phyloP scores from a whole-genome alignment of 805 yeast genomes.

The Cyberlindnera galapagoensis region DNA sequence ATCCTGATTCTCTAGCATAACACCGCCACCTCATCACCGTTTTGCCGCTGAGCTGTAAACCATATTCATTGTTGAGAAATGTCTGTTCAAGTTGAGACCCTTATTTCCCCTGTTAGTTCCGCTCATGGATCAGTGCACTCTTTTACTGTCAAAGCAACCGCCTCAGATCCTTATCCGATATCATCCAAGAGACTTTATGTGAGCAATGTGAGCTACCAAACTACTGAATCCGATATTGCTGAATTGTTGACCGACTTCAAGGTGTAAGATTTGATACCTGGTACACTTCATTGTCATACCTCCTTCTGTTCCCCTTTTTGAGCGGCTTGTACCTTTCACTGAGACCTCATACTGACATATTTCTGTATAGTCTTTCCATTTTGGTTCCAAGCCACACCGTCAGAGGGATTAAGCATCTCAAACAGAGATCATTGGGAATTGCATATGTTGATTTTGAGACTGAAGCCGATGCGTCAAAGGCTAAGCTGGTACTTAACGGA shows the following conservation, averaged over 20 bases:
- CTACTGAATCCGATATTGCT: conserved; percentile 47
- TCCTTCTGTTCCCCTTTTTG: background rate
- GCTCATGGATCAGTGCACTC: too few relatives aligned
- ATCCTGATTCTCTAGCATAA: too few relatives aligned
- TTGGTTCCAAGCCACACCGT: conserved; percentile 51
- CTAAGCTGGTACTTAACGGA: conserved; percentile 61
- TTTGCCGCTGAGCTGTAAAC: too few relatives aligned
- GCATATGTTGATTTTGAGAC: conserved; percentile 80
- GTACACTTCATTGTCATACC: background rate
- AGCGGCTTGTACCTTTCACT: background rate
- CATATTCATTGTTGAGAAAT: too few relatives aligned
- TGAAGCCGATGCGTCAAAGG: conserved; percentile 56
- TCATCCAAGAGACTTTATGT: conserved; percentile 39
- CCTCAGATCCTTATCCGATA: too few relatives aligned
- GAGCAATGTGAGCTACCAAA: conserved; percentile 44
- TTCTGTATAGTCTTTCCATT: conserved; percentile 26
- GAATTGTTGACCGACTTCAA: conserved; percentile 37
- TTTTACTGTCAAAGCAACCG: too few relatives aligned
- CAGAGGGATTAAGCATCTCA: conserved; percentile 34
- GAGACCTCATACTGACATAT: conserved; percentile 4
- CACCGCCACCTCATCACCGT: too few relatives aligned
- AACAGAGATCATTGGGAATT: conserved; percentile 49
- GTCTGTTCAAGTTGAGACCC: too few relatives aligned
- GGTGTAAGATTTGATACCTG: conserved; percentile 32
- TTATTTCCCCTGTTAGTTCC: too few relatives aligned